These are phyloP conservation scores for Nyssa sinensis DNA, from an alignment of 148 eudicot species.

Conservation along the genomic window DNA sequence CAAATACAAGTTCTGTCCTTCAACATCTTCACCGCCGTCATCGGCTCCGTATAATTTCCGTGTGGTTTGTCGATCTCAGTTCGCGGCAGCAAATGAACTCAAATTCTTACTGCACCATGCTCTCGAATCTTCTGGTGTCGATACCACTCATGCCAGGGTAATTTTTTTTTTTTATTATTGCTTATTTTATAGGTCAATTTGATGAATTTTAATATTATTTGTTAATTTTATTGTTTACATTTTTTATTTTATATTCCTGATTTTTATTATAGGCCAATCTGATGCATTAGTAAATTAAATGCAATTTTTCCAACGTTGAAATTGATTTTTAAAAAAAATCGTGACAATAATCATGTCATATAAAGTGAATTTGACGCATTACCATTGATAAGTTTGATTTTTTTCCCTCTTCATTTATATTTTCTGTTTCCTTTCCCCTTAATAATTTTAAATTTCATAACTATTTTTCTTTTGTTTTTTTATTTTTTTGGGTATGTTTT, in stretches of 20 bases:
- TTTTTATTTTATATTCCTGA: too few species aligned
- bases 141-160: constrained; percentile 60
- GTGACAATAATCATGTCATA: too few species aligned
- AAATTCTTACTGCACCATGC: constrained; percentile 67
- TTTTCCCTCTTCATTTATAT: too few species aligned
- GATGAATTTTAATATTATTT: neutral
- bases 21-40: constrained; percentile 9
- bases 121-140: constrained; percentile 58
- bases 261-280: too few species aligned
- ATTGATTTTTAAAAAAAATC: too few species aligned
- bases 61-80: constrained; percentile 35
- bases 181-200: too few species aligned
- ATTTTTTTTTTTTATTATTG: neutral
- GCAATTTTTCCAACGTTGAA: too few species aligned
- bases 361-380: too few species aligned
- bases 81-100: constrained; percentile 28
- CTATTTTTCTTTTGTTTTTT: neutral
- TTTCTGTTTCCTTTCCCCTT: too few species aligned
- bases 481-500: neutral
- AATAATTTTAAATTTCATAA: too few species aligned
- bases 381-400: too few species aligned
- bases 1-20: neutral
- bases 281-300: too few species aligned
- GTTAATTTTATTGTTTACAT: neutral
- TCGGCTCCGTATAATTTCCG: constrained; percentile 12